Evolutionary conservation across 1,284 basidiomycete species (phyloP).

Genomic region (Kwoniella shivajii): DNA sequence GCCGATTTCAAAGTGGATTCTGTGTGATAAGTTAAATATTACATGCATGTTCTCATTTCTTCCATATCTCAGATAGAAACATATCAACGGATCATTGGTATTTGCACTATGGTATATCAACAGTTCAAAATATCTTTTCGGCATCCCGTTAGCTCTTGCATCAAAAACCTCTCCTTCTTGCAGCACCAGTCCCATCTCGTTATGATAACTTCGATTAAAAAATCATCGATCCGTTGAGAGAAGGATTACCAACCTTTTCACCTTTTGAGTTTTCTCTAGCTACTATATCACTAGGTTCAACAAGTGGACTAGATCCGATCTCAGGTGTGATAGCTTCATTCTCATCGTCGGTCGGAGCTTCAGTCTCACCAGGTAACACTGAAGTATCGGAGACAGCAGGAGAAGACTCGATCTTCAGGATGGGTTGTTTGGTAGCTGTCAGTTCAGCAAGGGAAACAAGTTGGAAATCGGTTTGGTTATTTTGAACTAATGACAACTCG

Average conservation of each 20-base stretch:
- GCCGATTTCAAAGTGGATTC: neutral
- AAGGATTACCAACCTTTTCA: neutral
- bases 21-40: neutral
- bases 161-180: no score
- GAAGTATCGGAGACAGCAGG: conserved; percentile 18
- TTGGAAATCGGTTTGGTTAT: neutral
- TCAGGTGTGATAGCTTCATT: conserved; percentile 33
- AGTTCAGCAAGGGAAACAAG: conserved; percentile 14
- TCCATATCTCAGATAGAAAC: neutral
- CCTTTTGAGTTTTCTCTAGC: neutral
- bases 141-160: no score
- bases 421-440: neutral
- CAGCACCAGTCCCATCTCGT: no score
- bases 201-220: neutral
- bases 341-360: conserved; percentile 23
- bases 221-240: conserved; percentile 6
- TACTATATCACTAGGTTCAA: conserved; percentile 1
- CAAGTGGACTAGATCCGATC: conserved; percentile 10
- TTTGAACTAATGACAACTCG: conserved; percentile 28
- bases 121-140: no score
- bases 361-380: conserved; percentile 16
- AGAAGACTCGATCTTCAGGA: neutral
- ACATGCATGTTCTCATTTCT: neutral
- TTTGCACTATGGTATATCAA: no score
- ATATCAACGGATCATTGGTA: neutral